phyloP scores from a whole-genome alignment of 2,329 filamentous ascomycete species.

The Fusarium nematophilum region DNA sequence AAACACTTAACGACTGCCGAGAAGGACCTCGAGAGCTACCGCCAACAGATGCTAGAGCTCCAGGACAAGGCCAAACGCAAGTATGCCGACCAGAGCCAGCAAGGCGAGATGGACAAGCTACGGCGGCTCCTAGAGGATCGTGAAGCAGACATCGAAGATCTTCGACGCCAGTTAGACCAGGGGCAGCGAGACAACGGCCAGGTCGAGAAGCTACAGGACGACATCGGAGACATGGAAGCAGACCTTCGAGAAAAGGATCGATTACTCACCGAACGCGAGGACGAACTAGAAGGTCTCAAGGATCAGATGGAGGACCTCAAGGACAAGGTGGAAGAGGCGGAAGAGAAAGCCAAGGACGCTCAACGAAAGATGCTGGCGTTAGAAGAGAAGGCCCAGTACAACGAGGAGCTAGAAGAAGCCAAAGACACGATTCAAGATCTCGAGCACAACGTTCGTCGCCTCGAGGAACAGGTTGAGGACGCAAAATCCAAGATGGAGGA shows the following conservation, averaged over 20 bases:
- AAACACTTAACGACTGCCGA: slow-evolving; percentile 87
- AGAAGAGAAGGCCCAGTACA: slow-evolving; percentile 65
- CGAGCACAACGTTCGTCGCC: slow-evolving; percentile 63
- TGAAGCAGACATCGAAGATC: slow-evolving; percentile 69
- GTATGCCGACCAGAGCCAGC: slow-evolving; percentile 77
- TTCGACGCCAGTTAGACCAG: slow-evolving; percentile 69
- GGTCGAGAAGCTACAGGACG: slow-evolving; percentile 75
- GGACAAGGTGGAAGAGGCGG: slow-evolving; percentile 61
- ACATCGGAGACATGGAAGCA: slow-evolving; percentile 80
- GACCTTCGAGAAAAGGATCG: slow-evolving; percentile 82
- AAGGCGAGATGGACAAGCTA: slow-evolving; percentile 68
- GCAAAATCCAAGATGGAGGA: slow-evolving; percentile 66
- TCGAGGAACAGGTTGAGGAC: slow-evolving; percentile 66
- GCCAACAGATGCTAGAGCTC: slow-evolving; percentile 82
- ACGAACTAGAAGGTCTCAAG: slow-evolving; percentile 77
- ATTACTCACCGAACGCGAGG: slow-evolving; percentile 77
- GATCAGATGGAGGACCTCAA: slow-evolving; percentile 69
- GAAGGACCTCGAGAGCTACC: slow-evolving; percentile 85
- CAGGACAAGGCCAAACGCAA: slow-evolving; percentile 84
- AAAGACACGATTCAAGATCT: slow-evolving; percentile 69
- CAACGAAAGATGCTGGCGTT: slow-evolving; percentile 64
- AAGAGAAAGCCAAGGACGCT: slow-evolving; percentile 69
- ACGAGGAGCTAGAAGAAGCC: slow-evolving; percentile 65
- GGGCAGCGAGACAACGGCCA: slow-evolving; percentile 68
- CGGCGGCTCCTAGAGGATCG: slow-evolving; percentile 67